These are phyloP conservation scores for Aspergillus sp. DNA, from an alignment of 2,329 filamentous ascomycete genomes.

Conservation along the genomic window DNA sequence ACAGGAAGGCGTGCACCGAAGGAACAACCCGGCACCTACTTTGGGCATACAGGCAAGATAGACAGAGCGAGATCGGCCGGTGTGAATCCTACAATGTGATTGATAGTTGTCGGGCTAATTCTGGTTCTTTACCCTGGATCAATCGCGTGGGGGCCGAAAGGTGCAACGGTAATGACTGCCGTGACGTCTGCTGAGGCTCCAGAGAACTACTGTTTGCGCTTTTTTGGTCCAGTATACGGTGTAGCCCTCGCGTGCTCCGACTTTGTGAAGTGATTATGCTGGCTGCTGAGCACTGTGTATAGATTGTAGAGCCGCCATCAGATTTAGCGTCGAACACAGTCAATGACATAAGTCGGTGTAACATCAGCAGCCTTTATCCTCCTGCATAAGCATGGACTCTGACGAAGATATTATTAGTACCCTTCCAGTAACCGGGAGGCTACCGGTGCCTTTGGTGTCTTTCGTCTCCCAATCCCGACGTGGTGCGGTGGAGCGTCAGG, in stretches of 20 bases:
- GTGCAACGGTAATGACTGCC: neutral
- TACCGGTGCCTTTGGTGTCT: too few relatives aligned
- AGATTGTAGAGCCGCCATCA: too few relatives aligned
- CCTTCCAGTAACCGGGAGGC: neutral
- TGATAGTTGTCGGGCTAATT: neutral
- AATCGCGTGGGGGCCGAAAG: neutral
- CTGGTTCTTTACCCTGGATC: neutral
- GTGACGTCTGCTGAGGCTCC: neutral
- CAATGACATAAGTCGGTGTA: neutral
- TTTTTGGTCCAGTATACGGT: too few relatives aligned
- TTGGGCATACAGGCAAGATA: neutral
- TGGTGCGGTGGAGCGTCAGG: conserved; percentile 1
- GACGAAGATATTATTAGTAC: conserved; percentile 1
- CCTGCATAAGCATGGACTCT: neutral
- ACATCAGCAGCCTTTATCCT: neutral
- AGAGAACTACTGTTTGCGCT: too few relatives aligned
- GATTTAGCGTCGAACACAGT: too few relatives aligned
- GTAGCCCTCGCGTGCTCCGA: too few relatives aligned
- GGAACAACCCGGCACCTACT: too few relatives aligned
- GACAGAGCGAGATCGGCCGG: neutral
- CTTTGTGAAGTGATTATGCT: too few relatives aligned
- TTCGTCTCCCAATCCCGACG: neutral
- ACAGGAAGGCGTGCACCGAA: too few relatives aligned
- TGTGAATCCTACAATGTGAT: too few relatives aligned
- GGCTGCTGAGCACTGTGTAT: too few relatives aligned